Base-by-base conservation (phyloP, 441 rosid genomes). In the Euphorbia corollata region DNA sequence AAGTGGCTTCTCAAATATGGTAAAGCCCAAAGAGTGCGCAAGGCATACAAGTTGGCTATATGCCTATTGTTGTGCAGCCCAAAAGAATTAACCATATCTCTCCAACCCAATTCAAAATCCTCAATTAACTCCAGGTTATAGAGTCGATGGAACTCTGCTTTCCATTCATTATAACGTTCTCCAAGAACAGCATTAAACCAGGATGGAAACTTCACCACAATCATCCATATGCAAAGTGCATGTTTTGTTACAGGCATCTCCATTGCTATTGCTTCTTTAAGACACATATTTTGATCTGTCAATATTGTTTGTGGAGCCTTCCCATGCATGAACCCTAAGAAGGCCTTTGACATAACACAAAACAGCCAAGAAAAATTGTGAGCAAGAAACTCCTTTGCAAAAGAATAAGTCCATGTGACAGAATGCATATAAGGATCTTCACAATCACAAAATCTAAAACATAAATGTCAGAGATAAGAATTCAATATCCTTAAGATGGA, bases 171-270 rank as follows among this genome's bases (percentile, higher is more conserved):
- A 76, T 93, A 93, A 22, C 86, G 89, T 67, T 91, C 97, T 22
- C 97, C 97, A 47, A 93, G 82, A 74, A 85, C 86, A 77, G 93
- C 95, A 74, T 89, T 89, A 78, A 91, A 91, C 93, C 99, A 93
- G 50, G 96, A 89, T 27, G 99, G 95, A 68, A 93, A 93, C 77
- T 93, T 93, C n/a, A 84, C 96, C 71, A 89, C 88, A 62, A 91
- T 84, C 96, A 91, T 85, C 99, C 99, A 93, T 77, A 93, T 87
- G 85, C 97, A 91, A 61, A 89, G 92, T 41, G 96, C 92, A 75
- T 93, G 97, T 80, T 91, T 91, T 32, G 96, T 83, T 16, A 80
- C 63, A 56, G 94, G 96, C 88, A 89, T 87, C 78, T 91, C 96
- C 78, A 75, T 77, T 57, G 90, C 88, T 74, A 91, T 84, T 64